Conservation (phyloP, 805 yeast species). For the Candida koratica region DNA sequence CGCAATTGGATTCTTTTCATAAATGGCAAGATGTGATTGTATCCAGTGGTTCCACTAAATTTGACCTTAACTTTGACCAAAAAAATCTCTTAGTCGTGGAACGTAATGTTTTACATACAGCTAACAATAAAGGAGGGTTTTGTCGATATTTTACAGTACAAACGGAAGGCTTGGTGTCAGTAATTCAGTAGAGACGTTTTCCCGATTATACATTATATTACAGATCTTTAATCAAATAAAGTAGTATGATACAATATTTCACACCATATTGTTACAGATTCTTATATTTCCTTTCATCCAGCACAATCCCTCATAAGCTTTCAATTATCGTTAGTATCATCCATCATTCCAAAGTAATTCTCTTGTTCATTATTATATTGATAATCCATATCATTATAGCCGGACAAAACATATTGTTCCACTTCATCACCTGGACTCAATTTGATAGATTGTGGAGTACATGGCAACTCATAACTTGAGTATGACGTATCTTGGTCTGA, state of each 20-base stretch:
- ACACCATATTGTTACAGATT: background rate
- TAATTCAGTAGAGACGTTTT: background rate
- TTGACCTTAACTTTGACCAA: slow-evolving; percentile 8
- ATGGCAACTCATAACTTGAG: slow-evolving; percentile 16
- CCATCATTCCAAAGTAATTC: slow-evolving; percentile 37
- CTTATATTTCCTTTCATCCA: no score
- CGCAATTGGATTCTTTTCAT: slow-evolving; percentile 36
- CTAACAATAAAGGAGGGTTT: slow-evolving; percentile 4
- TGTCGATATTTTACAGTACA: slow-evolving; percentile 27
- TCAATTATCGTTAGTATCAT: slow-evolving; percentile 12
- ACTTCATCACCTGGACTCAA: slow-evolving; percentile 38
- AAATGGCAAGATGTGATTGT: slow-evolving; percentile 28
- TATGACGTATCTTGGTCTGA: slow-evolving; percentile 9
- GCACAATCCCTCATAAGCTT: background rate
- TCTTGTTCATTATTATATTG: slow-evolving; percentile 32
- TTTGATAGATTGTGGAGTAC: slow-evolving; percentile 23
- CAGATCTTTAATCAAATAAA: slow-evolving; percentile 7
- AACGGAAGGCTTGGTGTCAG: slow-evolving; percentile 27
- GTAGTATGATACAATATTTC: slow-evolving; percentile 6
- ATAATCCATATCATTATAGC: slow-evolving; percentile 18
- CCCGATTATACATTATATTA: slow-evolving; percentile 4
- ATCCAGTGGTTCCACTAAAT: slow-evolving; percentile 9
- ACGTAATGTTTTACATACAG: slow-evolving; percentile 5
- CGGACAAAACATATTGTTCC: slow-evolving; percentile 35
- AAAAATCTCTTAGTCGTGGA: slow-evolving; percentile 15